These are phyloP conservation scores for Plantago elongata DNA, from an alignment of 257 asterid species.

Conservation along the genomic window DNA sequence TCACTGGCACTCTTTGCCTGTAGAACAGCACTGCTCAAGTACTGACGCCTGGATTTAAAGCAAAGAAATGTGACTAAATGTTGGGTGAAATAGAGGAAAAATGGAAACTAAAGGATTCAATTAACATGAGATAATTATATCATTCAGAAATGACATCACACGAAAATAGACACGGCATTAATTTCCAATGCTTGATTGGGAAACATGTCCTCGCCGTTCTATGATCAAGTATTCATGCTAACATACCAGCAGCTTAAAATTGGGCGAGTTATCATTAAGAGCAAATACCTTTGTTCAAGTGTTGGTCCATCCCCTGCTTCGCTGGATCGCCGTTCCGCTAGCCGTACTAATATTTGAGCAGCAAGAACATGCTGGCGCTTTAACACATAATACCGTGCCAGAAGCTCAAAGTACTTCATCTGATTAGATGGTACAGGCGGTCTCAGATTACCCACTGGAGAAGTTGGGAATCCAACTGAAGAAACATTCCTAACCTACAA, in stretches of 20 bases:
- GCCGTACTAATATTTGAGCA: conserved; percentile 85
- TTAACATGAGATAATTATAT: no score
- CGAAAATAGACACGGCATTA: no score
- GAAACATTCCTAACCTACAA: conserved; percentile 51
- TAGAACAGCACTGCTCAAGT: conserved; percentile 93
- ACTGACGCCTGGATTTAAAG: conserved; percentile 75
- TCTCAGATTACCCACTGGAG: conserved; percentile 52
- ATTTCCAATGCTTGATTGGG: not conserved
- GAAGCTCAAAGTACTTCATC: conserved; percentile 71
- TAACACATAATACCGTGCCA: conserved; percentile 86
- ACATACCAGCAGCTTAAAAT: conserved; percentile 11
- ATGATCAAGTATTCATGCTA: conserved; percentile 16
- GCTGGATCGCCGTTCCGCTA: conserved; percentile 82
- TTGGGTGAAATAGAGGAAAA: no score
- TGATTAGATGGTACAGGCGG: conserved; percentile 48
- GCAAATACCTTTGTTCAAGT: conserved; percentile 80
- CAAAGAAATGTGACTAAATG: conserved; percentile 8
- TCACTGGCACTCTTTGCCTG: conserved; percentile 94
- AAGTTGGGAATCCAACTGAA: conserved; percentile 36
- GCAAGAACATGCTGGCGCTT: conserved; percentile 94
- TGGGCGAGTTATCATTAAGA: conserved; percentile 15
- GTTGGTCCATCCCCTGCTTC: conserved; percentile 71
- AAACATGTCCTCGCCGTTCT: not conserved
- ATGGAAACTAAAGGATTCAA: no score
- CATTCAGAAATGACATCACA: no score